Percentiles rank a stretch among this genome's conserved stretches.
These are phyloP conservation scores for Leccinum sublutescens DNA, from an alignment of 768 basidiomycete genomes.

Conservation along the genomic window DNA sequence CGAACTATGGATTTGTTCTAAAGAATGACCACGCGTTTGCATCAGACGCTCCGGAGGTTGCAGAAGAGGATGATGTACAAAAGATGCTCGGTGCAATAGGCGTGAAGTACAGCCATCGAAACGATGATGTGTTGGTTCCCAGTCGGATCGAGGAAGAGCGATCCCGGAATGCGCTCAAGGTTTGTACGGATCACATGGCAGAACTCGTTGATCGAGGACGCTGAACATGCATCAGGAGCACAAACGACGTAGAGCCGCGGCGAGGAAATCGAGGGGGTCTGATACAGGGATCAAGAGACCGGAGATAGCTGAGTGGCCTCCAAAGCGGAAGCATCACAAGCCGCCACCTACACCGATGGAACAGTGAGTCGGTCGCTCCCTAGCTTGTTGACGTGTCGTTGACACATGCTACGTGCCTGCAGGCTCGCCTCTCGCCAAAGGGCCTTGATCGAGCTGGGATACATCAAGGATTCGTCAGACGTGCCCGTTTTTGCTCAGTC, in stretches of 20 bases:
- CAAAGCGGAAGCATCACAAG: slow-evolving; percentile 56
- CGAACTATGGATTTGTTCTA: not conserved
- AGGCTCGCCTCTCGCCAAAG: slow-evolving; percentile 56
- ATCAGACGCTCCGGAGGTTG: slow-evolving; percentile 39
- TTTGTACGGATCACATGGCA: slow-evolving; percentile 21
- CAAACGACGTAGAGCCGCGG: slow-evolving; percentile 23
- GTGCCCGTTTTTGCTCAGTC: slow-evolving; percentile 57
- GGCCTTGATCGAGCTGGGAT: slow-evolving; percentile 61
- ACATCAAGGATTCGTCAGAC: slow-evolving; percentile 52
- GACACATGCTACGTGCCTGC: not conserved
- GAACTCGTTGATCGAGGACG: not conserved
- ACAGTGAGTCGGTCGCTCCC: slow-evolving; percentile 42
- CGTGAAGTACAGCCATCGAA: slow-evolving; percentile 71
- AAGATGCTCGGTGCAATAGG: slow-evolving; percentile 58
- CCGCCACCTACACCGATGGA: slow-evolving; percentile 44
- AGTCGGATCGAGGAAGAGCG: slow-evolving; percentile 69
- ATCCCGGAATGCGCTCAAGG: slow-evolving; percentile 52
- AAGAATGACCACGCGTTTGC: not conserved
- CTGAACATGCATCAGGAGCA: slow-evolving; percentile 24
- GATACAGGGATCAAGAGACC: slow-evolving; percentile 23
- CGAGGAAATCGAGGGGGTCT: slow-evolving; percentile 22
- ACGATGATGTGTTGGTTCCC: slow-evolving; percentile 65
- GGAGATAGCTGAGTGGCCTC: slow-evolving; percentile 59
- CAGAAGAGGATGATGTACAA: slow-evolving; percentile 50
- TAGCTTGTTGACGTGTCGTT: not conserved